phyloP scores from a whole-genome alignment of 2,329 filamentous ascomycete species.

The Trichoderma lentiforme region DNA sequence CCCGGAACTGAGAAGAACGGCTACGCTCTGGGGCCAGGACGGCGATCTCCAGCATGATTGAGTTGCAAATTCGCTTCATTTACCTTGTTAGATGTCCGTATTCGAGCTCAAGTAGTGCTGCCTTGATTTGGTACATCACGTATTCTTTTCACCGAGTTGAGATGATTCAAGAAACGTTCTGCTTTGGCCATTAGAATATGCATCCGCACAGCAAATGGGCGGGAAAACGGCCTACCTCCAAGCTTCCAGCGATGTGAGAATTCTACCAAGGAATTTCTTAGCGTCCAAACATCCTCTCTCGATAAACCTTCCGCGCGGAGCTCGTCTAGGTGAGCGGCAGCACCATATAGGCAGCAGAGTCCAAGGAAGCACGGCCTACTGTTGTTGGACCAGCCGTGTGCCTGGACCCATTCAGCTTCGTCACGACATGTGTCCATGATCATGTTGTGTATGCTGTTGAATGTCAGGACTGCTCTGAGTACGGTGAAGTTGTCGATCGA shows the following conservation, averaged over 20 bases:
- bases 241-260: slow-evolving; percentile 1
- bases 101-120: neutral
- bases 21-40: too few relatives aligned
- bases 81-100: neutral
- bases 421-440: slow-evolving; percentile 4
- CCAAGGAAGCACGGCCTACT: slow-evolving; percentile 2
- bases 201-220: neutral
- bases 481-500: neutral
- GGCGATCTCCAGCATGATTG: neutral
- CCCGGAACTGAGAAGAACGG: neutral
- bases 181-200: neutral
- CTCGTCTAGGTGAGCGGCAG: neutral
- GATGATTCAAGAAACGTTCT: neutral
- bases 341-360: neutral
- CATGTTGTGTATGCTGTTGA: neutral
- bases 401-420: neutral
- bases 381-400: neutral
- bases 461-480: neutral
- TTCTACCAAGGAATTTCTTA: neutral
- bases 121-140: neutral
- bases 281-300: neutral
- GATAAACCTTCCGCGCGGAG: neutral
- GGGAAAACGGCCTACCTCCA: neutral
- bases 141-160: neutral
- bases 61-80: neutral